phyloP scores from a whole-genome alignment of 306 rosid species.

The Prunus davidiana region DNA sequence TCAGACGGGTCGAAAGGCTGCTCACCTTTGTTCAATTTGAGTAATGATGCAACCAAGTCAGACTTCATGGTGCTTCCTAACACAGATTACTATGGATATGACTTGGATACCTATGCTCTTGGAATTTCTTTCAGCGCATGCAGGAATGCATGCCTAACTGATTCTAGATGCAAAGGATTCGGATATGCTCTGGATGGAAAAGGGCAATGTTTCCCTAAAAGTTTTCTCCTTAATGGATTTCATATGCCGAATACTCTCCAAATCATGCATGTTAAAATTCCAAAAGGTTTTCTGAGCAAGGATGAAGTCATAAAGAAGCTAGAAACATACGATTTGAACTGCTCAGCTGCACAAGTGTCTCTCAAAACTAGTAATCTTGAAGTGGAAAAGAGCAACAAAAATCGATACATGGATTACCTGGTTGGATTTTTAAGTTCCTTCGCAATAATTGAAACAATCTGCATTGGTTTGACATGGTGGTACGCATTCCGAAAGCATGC shows the following conservation, averaged over 20 bases:
- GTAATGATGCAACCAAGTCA: neutral
- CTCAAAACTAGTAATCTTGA: neutral
- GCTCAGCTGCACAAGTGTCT: constrained; percentile 11
- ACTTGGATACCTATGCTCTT: neutral
- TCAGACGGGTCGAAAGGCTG: constrained; percentile 43
- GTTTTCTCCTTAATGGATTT: constrained; percentile 27
- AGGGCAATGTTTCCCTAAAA: constrained; percentile 36
- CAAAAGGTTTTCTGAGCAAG: neutral
- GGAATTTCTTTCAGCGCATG: constrained; percentile 26
- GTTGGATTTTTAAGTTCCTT: constrained; percentile 24
- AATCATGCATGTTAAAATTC: constrained; percentile 23
- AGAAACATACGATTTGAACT: constrained; percentile 16
- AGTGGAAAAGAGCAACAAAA: constrained; percentile 4
- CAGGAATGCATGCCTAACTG: constrained; percentile 20
- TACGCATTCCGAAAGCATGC: constrained; percentile 20
- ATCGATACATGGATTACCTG: constrained; percentile 19
- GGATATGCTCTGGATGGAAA: constrained; percentile 27
- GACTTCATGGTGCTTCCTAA: constrained; percentile 30
- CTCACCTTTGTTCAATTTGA: constrained; percentile 22
- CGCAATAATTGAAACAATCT: constrained; percentile 24
- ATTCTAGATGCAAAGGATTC: constrained; percentile 24
- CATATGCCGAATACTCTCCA: constrained; percentile 2
- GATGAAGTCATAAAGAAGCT: neutral
- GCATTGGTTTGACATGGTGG: constrained; percentile 32
- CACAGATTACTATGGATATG: constrained; percentile 38